phyloP scores from a whole-genome alignment of 2,329 filamentous ascomycete species.

The Talaromyces albobiverticillius region DNA sequence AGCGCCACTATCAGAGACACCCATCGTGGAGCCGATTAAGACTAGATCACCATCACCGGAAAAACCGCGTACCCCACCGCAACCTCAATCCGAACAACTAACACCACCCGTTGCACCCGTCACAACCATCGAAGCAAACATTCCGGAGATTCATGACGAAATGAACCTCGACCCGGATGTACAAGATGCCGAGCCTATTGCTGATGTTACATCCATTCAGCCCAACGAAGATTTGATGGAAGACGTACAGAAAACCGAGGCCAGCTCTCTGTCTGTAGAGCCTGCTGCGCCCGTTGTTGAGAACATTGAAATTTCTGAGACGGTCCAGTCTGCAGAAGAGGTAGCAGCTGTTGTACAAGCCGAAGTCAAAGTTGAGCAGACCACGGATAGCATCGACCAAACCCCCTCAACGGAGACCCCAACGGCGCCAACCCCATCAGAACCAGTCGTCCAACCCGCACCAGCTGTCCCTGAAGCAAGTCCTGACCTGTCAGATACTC shows the following conservation, averaged over 20 bases:
- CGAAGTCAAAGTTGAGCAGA: slow-evolving; percentile 1
- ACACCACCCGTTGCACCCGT: slow-evolving; percentile 6
- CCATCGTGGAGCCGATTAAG: slow-evolving; percentile 2
- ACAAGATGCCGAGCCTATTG: not conserved
- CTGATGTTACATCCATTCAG: not conserved
- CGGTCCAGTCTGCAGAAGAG: not conserved
- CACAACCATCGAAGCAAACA: not conserved
- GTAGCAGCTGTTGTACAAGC: not conserved
- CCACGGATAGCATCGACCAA: not conserved
- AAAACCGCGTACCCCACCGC: slow-evolving; percentile 5
- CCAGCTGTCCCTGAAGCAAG: slow-evolving; percentile 28
- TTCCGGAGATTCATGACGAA: not conserved
- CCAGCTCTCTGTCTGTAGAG: not conserved
- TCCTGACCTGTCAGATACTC: slow-evolving; percentile 46
- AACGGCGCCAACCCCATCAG: slow-evolving; percentile 9
- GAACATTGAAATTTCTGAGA: not conserved
- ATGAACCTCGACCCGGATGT: not conserved
- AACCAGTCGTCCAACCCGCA: slow-evolving; percentile 10
- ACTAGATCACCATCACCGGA: slow-evolving; percentile 13
- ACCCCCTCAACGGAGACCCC: not conserved
- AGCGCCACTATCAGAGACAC: not conserved
- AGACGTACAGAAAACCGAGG: not conserved
- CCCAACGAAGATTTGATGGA: slow-evolving; percentile 1
- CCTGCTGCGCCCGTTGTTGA: not conserved
- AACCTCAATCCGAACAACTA: slow-evolving; percentile 13